Base-by-base conservation (phyloP, 306 rosid species). In the Bauhinia variegata region DNA sequence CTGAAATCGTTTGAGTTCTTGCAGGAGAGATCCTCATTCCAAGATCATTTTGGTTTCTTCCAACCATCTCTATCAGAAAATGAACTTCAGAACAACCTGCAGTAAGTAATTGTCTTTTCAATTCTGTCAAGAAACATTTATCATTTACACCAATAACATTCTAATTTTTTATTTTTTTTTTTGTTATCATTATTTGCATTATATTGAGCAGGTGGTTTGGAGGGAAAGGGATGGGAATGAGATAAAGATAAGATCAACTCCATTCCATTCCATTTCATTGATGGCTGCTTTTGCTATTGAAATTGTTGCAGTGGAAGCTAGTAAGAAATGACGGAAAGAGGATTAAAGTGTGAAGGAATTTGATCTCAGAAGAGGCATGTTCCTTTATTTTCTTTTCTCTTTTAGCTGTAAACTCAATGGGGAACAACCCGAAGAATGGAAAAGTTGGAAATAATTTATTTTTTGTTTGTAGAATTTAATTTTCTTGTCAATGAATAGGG, bases 21-120 rank as follows among this genome's bases (percentile, higher is more conserved):
- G 52, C 79, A 93, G 98, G 89, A 83, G 64, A 83, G 82, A 82
- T 68, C 95, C 39, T 79, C 87, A 67, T 82, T 75, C 71, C 88
- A 86, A 75, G 85, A 80, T 48, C 86, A 84, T 34, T 85, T 73
- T 57, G 88, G 85, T 54, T 88, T 84, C 71, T 66, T 83, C 5
- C 83, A 83, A 44, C 63, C 84, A 65, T 70, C 88, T 71, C 67
- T 76, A 60, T 79, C 97, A 68, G 80, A 84, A 71, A 88, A 81
- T 48, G 76, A 83, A 62, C 74, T 72, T 74, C 81, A 85, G 80
- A 75, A 75, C 19, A 84, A 82, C 82, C n/a, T n/a, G n/a, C 86
- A 83, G 92, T 91, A 66, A 79, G 77, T 52, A 49, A 52, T 51
- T 63, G 23, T 11, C 57, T 76, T 0, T 53, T 43, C 41, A 32